Evolutionary conservation across 805 yeast species (phyloP).

Genomic region (Kuraishia hungarica): DNA sequence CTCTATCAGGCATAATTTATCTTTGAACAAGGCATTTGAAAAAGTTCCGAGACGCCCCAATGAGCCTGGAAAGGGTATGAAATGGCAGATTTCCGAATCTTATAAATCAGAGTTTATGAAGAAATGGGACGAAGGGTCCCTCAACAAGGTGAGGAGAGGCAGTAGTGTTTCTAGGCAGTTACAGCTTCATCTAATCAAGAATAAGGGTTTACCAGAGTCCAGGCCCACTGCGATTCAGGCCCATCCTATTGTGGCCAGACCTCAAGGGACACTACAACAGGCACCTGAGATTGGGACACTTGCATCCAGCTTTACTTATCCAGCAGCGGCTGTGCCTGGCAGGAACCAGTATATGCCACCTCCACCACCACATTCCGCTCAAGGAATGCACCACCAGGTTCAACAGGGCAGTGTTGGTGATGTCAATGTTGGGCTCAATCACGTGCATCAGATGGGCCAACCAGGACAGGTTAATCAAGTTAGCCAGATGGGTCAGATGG

Average conservation of each 20-base stretch:
- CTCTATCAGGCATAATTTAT: constrained; percentile 90
- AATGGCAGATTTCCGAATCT: constrained; percentile 90
- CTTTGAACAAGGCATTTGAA: constrained; percentile 93
- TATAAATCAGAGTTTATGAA: constrained; percentile 78
- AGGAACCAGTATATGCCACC: not conserved
- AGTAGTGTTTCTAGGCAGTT: constrained; percentile 74
- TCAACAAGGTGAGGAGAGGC: constrained; percentile 70
- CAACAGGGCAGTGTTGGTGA: not conserved
- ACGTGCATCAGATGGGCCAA: not conserved
- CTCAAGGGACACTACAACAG: not conserved
- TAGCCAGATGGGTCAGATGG: not conserved
- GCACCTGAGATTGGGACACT: not conserved
- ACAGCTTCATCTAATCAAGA: constrained; percentile 63
- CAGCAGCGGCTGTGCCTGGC: not conserved
- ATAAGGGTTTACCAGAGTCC: constrained; percentile 43
- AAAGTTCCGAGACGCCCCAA: constrained; percentile 92
- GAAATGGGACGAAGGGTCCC: constrained; percentile 69
- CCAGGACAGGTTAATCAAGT: not conserved
- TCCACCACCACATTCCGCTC: not conserved
- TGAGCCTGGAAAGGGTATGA: constrained; percentile 99
- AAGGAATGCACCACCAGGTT: not conserved
- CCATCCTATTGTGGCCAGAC: not conserved
- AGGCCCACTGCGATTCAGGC: constrained; percentile 5
- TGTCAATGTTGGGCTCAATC: not conserved
- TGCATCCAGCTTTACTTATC: not conserved